Base-by-base conservation (phyloP, 495 filamentous ascomycete genomes). In the Darksidea phi region DNA sequence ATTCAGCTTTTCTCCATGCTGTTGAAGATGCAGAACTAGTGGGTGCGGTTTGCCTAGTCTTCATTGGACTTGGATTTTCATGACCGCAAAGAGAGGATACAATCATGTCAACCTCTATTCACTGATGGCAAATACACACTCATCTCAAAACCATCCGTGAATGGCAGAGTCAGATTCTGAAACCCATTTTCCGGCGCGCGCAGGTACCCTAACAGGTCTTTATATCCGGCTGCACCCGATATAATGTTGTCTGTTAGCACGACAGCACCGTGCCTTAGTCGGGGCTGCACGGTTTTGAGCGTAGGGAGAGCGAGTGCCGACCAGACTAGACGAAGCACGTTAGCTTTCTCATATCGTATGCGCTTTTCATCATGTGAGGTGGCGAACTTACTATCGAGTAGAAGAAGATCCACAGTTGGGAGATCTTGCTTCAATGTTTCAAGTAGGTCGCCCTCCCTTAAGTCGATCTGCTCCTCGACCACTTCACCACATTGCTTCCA, bases 241-340 rank as follows among this genome's bases (percentile, higher is more conserved):
- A 72, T 61, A 2, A 74, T 79, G 57, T 84, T 84, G 55, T 84
- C 82, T 0, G 72, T 67, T 11, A 84, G 63, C n/a, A 84, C 72
- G 20, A 83, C 73, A 12, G 77, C 78, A 2, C 82, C 80, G 25
- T 63, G 70, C 17, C 73, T 67, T 20, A 84, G 47, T 25, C 68
- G 67, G 2, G 77, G 78, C 56, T 78, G 72, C 0, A 84, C 66
- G 0, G 79, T 54, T 67, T 78, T 74, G 55, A 82, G 63, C 0
- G 77, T 75, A 0, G 81, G 81, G 10, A 83, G 69, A 2, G 79
- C 77, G 13, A 84, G 56, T 0, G 78, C 76, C 0, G 77, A 73
- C 81, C 81, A 83, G 52, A 85, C 81, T 84, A 54, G n/a, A 13
- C 21, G 23, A 11, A 5, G 17, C 4, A 15, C 25, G 6, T 34